Evolutionary conservation across 257 asterid species (phyloP).

Genomic region (Linaria vulgaris): DNA sequence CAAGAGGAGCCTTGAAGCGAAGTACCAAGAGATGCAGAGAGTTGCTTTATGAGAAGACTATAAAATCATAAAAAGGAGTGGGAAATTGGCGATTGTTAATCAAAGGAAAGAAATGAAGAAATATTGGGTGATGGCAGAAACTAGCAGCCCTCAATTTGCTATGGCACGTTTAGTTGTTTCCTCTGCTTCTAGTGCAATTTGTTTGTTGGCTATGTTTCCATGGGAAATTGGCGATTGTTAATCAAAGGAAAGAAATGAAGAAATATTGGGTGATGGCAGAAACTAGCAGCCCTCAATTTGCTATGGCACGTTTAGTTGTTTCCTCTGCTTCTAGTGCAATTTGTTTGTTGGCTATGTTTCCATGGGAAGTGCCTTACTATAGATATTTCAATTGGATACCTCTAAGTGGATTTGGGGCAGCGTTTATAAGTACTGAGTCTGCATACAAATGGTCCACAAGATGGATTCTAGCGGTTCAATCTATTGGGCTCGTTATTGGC

Average conservation of each 20-base stretch:
- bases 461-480: constrained; percentile 32
- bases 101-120: no score
- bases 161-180: no score
- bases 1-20: no score
- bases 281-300: constrained; percentile 46
- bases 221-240: constrained; percentile 16
- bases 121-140: no score
- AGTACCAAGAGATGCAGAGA: no score
- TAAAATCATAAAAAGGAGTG: no score
- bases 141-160: no score
- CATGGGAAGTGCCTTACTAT: not conserved
- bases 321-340: constrained; percentile 34
- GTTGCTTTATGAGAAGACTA: no score
- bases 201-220: no score
- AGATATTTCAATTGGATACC: constrained; percentile 31
- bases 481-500: constrained; percentile 38
- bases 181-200: no score
- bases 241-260: constrained; percentile 31
- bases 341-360: constrained; percentile 28
- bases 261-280: constrained; percentile 50
- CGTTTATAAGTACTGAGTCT: constrained; percentile 18
- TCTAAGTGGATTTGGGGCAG: not conserved
- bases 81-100: no score
- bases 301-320: constrained; percentile 45
- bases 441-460: constrained; percentile 33